Percentiles rank a stretch among this genome's conserved stretches.
These are phyloP conservation scores for Peniophora sp. DNA, from an alignment of 1,284 basidiomycete genomes.

Conservation along the genomic window DNA sequence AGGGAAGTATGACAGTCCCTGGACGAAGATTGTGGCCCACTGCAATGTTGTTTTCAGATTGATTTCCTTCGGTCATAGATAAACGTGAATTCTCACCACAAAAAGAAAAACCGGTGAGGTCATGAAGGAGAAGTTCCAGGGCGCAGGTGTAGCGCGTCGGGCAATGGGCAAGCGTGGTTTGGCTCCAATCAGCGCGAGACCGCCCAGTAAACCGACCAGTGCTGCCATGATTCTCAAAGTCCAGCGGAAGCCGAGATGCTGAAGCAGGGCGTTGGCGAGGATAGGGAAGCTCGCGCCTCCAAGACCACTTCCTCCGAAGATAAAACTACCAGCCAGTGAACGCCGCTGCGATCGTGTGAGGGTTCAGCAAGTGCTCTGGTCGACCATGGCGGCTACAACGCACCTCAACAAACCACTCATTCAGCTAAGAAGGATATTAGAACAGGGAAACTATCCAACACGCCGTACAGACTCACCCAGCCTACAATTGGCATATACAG, in stretches of 20 bases:
- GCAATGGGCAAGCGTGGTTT: constrained; percentile 15
- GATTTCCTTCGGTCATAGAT: constrained; percentile 15
- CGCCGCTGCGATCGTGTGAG: constrained; percentile 11
- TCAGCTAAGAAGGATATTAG: background rate
- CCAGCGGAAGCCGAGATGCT: constrained; percentile 18
- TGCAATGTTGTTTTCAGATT: background rate
- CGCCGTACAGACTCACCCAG: constrained; percentile 1
- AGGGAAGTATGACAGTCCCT: constrained; percentile 20
- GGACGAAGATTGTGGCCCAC: constrained; percentile 15
- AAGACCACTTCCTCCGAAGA: constrained; percentile 20
- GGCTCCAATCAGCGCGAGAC: constrained; percentile 16
- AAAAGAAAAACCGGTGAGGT: constrained; percentile 16
- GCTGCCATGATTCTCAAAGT: constrained; percentile 18
- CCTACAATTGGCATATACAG: constrained; percentile 17
- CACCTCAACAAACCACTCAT: constrained; percentile 4
- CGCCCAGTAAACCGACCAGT: constrained; percentile 12
- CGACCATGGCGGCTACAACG: background rate
- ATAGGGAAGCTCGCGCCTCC: constrained; percentile 21
- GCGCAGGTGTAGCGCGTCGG: constrained; percentile 15
- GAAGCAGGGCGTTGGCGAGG: constrained; percentile 16
- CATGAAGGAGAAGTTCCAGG: constrained; percentile 17
- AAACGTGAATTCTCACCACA: constrained; percentile 15
- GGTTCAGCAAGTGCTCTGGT: constrained; percentile 9
- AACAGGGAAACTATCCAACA: background rate
- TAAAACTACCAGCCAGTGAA: constrained; percentile 19